Evolutionary conservation across 73 alveolate species (phyloP).

Genomic region (Stentor roeselii): DNA sequence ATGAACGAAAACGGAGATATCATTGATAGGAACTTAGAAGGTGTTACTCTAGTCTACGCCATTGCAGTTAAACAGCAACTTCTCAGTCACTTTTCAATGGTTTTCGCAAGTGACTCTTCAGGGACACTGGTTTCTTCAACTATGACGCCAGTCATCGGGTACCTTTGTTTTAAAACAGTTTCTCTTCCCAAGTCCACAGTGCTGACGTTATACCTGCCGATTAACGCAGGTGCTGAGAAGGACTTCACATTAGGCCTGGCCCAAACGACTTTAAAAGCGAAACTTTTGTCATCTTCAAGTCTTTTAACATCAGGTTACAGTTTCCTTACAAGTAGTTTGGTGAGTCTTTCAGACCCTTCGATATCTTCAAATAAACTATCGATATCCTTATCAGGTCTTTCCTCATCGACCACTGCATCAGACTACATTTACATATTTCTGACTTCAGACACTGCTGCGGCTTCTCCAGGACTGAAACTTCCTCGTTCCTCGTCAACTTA

Average conservation of each 20-base stretch:
- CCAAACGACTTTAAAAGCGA: not conserved
- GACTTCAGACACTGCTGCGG: not conserved
- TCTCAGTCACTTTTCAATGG: not conserved
- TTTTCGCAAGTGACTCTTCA: not conserved
- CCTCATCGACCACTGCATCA: not conserved
- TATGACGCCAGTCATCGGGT: not conserved
- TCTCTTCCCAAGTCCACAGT: not conserved
- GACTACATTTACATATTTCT: too few species aligned
- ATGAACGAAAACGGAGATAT: not conserved
- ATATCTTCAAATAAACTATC: not conserved
- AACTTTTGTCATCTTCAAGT: not conserved
- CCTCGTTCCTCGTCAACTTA: not conserved
- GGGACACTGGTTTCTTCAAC: not conserved
- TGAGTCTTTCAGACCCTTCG: not conserved
- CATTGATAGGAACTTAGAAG: not conserved
- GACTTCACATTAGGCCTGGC: not conserved
- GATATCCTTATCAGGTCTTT: not conserved
- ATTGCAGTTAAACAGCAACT: not conserved
- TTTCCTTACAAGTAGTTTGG: not conserved
- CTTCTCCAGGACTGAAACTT: not conserved
- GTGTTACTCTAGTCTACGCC: not conserved
- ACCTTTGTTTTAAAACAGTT: not conserved
- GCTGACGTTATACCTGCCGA: not conserved
- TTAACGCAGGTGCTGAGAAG: not conserved
- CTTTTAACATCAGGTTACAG: not conserved